These are phyloP conservation scores for Amaranthus palmeri DNA, from an alignment of 148 eudicot species.

Conservation along the genomic window DNA sequence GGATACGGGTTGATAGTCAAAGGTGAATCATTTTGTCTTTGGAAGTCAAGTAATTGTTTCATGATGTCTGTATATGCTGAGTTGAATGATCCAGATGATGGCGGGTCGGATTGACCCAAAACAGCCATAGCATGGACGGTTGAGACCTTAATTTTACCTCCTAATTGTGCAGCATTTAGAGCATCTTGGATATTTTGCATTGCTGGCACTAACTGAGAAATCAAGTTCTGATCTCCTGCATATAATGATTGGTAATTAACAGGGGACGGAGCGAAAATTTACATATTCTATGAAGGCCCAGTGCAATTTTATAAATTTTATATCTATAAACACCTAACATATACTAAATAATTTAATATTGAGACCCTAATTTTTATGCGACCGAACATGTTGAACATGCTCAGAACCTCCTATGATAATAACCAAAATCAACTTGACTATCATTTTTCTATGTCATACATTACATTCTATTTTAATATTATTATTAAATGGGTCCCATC, in stretches of 20 bases:
- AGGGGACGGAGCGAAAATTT: too few species aligned
- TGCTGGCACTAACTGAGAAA: constrained; percentile 64
- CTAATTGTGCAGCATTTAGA: constrained; percentile 57
- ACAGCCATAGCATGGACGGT: constrained; percentile 82
- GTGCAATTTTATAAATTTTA: too few species aligned
- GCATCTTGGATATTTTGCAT: constrained; percentile 86
- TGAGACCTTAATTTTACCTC: constrained; percentile 73
- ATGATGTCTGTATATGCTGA: constrained; percentile 46
- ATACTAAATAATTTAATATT: too few species aligned
- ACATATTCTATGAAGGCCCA: too few species aligned
- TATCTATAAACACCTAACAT: too few species aligned
- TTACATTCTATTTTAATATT: too few species aligned
- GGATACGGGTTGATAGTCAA: constrained; percentile 90
- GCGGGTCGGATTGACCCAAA: constrained; percentile 72
- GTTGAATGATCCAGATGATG: constrained; percentile 65
- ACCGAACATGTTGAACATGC: too few species aligned
- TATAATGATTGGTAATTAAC: not conserved
- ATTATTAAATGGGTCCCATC: too few species aligned
- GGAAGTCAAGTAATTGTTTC: constrained; percentile 58
- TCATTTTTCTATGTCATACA: too few species aligned
- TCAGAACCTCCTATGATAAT: too few species aligned
- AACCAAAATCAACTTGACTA: too few species aligned
- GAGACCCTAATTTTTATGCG: too few species aligned
- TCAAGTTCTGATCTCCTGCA: constrained; percentile 48
- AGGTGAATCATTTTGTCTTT: constrained; percentile 54